Conservation (phyloP, 139 green algal genomes). For the Chlorella sp. region DNA sequence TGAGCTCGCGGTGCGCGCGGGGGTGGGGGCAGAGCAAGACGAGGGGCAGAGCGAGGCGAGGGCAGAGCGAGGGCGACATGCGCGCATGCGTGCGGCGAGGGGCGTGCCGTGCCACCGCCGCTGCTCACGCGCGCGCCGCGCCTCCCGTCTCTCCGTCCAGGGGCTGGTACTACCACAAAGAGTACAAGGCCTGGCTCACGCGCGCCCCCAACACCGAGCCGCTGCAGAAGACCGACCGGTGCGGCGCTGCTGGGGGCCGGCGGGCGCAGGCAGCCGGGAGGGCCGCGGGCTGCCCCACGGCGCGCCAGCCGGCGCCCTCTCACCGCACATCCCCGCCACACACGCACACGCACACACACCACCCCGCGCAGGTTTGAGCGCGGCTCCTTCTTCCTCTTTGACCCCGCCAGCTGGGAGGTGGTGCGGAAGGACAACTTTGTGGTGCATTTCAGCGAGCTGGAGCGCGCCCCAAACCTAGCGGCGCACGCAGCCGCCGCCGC, state of each 20-base stretch:
- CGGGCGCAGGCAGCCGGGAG: not conserved
- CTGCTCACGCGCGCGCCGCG: too few relatives aligned
- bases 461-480: conserved; percentile 48
- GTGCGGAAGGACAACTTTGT: conserved; percentile 74
- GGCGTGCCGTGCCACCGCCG: too few relatives aligned
- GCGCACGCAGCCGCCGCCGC: not conserved
- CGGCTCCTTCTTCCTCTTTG: conserved; percentile 94
- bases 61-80: too few relatives aligned
- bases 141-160: too few relatives aligned
- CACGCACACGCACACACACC: too few relatives aligned
- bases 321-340: too few relatives aligned
- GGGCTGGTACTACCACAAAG: conserved; percentile 90
- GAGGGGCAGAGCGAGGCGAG: too few relatives aligned
- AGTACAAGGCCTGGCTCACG: conserved; percentile 85
- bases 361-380: conserved; percentile 78
- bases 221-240: conserved; percentile 74
- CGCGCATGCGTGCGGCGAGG: too few relatives aligned
- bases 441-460: conserved; percentile 65
- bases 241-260: not conserved
- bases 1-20: conserved; percentile 40
- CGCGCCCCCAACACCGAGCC: conserved; percentile 77
- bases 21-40: not conserved
- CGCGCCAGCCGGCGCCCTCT: not conserved
- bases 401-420: conserved; percentile 84
- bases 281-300: not conserved